Conservation (phyloP, 192 early-diverging fungal species). For the Umbelopsis isabellina region DNA sequence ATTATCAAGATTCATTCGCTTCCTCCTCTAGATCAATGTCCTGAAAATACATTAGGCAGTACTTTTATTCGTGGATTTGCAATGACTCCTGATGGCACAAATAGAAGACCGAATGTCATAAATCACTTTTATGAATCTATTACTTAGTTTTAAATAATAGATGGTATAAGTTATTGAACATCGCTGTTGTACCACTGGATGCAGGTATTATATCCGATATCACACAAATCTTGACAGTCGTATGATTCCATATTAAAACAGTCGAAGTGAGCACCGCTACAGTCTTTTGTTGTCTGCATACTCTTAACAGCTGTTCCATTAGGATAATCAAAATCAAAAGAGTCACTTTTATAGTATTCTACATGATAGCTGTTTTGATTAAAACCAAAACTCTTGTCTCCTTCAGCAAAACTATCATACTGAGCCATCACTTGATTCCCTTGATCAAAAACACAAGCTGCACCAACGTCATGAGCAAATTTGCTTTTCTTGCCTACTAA, state of each 20-base stretch:
- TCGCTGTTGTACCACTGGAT: neutral
- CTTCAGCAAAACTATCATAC: neutral
- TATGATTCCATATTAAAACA: slow-evolving; percentile 1
- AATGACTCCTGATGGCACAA: neutral
- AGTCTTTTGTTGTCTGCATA: neutral
- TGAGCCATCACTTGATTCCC: slow-evolving; percentile 2
- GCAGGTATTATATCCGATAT: neutral
- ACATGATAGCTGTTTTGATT: neutral
- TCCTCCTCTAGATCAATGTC: neutral
- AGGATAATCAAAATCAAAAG: slow-evolving; percentile 1
- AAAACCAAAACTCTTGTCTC: neutral
- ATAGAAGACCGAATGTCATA: neutral
- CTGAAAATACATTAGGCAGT: neutral
- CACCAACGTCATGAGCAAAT: neutral
- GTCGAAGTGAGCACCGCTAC: neutral
- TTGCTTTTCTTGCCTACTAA: neutral
- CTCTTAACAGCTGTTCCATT: neutral
- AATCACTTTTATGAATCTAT: neutral
- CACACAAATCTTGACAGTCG: neutral
- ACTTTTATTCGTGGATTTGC: neutral
- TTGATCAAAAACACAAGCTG: neutral
- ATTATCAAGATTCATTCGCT: neutral
- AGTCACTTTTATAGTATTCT: neutral
- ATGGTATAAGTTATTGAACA: neutral
- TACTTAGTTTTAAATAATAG: neutral